A percentile compares a stretch with the other conserved stretches of the same genome.
These are phyloP conservation scores for Alternaria triticimaculans DNA, from an alignment of 2,329 filamentous ascomycete species.

Conservation along the genomic window DNA sequence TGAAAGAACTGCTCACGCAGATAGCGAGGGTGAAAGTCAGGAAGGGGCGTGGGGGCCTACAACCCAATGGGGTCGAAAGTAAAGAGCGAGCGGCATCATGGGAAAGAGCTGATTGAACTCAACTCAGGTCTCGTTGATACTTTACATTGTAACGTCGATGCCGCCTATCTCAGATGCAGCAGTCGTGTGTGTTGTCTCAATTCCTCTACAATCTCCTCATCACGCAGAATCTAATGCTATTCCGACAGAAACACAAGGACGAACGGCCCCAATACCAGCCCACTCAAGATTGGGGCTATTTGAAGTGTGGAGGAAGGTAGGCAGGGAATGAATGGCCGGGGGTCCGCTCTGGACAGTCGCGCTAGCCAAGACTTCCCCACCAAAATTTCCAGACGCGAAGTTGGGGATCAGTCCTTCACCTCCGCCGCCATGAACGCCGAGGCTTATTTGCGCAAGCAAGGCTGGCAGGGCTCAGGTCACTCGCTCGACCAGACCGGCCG, in stretches of 20 bases:
- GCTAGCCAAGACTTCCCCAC: conserved; percentile 19
- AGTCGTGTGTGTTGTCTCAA: neutral
- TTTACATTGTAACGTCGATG: neutral
- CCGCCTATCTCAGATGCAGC: neutral
- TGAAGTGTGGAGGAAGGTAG: neutral
- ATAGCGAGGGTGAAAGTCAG: neutral
- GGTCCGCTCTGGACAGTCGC: conserved; percentile 9
- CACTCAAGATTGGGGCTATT: neutral
- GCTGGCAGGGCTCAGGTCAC: conserved; percentile 89
- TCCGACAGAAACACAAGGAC: neutral
- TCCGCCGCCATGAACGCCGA: conserved; percentile 74
- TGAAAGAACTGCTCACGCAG: neutral
- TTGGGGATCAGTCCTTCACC: conserved; percentile 5
- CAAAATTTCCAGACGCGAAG: conserved; percentile 25
- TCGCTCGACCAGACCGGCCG: conserved; percentile 79
- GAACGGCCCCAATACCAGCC: neutral
- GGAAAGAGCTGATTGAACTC: neutral
- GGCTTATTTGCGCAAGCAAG: conserved; percentile 81
- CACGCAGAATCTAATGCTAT: neutral
- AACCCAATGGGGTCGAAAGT: neutral
- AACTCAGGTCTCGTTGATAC: neutral
- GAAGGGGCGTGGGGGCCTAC: neutral
- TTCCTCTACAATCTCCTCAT: neutral
- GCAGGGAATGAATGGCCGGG: neutral
- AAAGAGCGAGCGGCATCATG: neutral